Percentiles rank a stretch among this genome's conserved stretches.
Evolutionary conservation across 108 stramenopile genomes (phyloP).

Genomic region (Mediolabrus comicus): DNA sequence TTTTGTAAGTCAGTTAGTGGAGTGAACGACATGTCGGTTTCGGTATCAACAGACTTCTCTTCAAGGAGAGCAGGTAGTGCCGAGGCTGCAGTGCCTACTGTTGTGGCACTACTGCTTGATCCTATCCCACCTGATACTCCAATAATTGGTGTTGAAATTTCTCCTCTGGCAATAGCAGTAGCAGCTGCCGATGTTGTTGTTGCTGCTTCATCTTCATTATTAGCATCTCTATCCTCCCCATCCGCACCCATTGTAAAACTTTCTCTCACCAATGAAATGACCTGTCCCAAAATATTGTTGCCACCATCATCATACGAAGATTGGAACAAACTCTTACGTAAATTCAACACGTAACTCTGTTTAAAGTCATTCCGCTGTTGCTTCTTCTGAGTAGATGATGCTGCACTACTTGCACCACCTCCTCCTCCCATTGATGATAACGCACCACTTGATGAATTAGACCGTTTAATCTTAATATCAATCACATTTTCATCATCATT

Average conservation of each 20-base stretch:
- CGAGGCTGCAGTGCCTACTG: not conserved
- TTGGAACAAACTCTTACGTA: constrained; percentile 37
- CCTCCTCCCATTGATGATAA: too few species aligned
- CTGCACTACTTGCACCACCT: too few species aligned
- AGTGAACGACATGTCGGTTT: constrained; percentile 19
- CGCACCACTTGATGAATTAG: not conserved
- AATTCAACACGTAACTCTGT: constrained; percentile 36
- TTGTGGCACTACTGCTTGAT: not conserved
- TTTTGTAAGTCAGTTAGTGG: constrained; percentile 24
- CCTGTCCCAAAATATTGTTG: constrained; percentile 13
- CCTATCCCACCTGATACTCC: not conserved
- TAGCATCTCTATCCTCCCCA: constrained; percentile 6
- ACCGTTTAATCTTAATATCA: not conserved
- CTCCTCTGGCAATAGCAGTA: too few species aligned
- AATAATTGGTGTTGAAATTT: too few species aligned
- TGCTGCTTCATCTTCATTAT: not conserved
- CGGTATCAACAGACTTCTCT: constrained; percentile 8
- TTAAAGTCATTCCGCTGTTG: constrained; percentile 30
- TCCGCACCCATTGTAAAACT: not conserved
- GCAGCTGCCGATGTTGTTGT: not conserved
- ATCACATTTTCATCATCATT: constrained; percentile 36
- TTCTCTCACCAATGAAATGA: constrained; percentile 16
- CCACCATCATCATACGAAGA: constrained; percentile 9
- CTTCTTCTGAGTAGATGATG: too few species aligned
- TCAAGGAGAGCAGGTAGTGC: constrained; percentile 3